phyloP scores from a whole-genome alignment of 1,139 yeast genomes.

The Saccharomyces hybrid region DNA sequence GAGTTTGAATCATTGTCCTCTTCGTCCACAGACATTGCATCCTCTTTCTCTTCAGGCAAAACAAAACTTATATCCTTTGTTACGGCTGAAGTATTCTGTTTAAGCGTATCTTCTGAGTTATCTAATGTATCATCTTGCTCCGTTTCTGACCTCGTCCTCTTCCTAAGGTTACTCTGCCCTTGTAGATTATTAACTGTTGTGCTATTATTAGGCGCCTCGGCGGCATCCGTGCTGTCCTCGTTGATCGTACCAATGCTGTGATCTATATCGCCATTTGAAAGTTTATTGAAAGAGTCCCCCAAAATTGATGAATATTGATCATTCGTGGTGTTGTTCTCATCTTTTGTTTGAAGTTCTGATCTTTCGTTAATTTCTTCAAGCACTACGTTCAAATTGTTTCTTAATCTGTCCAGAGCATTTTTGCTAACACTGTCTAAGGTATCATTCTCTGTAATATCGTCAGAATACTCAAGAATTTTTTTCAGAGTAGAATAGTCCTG shows the following conservation, averaged over 20 bases:
- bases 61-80: conserved; percentile 18
- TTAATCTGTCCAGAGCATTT: conserved; percentile 44
- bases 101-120: neutral
- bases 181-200: conserved; percentile 11
- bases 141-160: conserved; percentile 7
- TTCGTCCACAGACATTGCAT: conserved; percentile 8
- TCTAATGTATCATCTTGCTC: neutral
- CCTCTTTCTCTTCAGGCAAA: conserved; percentile 12
- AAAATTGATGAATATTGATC: conserved; percentile 30
- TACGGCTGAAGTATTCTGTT: conserved; percentile 4
- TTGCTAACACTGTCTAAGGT: conserved; percentile 38
- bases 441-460: conserved; percentile 27
- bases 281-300: conserved; percentile 15
- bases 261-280: conserved; percentile 12
- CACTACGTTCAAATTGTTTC: conserved; percentile 17
- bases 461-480: conserved; percentile 26
- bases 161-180: conserved; percentile 4
- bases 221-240: neutral
- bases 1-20: conserved; percentile 7
- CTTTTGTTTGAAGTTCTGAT: conserved; percentile 11
- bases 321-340: conserved; percentile 10
- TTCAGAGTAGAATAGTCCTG: conserved; percentile 25
- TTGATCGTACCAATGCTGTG: conserved; percentile 12
- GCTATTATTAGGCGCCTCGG: neutral
- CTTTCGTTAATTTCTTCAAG: conserved; percentile 21